Base-by-base conservation (phyloP, 805 yeast species). In the Cyberlindnera saturnus region DNA sequence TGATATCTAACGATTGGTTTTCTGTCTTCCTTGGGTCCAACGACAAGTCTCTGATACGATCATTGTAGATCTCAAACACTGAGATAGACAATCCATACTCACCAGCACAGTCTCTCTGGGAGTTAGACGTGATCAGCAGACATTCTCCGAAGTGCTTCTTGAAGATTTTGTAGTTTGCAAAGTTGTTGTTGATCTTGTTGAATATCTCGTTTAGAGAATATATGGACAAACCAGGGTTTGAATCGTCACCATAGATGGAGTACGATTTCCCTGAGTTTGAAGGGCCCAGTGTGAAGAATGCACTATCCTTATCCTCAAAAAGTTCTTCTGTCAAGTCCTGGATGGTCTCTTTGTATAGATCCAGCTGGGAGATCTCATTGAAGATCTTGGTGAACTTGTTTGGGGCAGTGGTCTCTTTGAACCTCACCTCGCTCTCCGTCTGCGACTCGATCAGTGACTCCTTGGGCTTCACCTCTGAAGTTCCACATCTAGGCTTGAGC, bases 51-150 rank as follows among this genome's bases (percentile, higher is more conserved):
- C 62, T 61, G 17, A 69, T 61, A 18, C 65, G 53, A 48, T 76
- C 80, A 48, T 74, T 74, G 49, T 73, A 70, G 18, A 77, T 62
- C 51, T 77, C 81, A 55, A 73, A 73, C 64, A 75, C 70, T 4
- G 79, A 71, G n/a, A 77, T 20, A 2, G 76, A 69, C 17, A 76
- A 57, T 0, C 71, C 77, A 49, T 54, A 47, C 19, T 46, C 53
- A 15, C 58, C 61, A 11, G 35, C 18, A 16, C 33, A 10, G 44
- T 55, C 43, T 47, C 52, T 32, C 29, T 41, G 23, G 39, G 63
- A 42, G 41, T 50, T 41, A 38, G 60, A 44, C 3, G 52, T 45
- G 9, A 52, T 57, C 16, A 56, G 16, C 15, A 56, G 53, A 1
- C 50, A 32, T 3, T 52, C 58, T 9, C 59, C 61, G 48, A 55